These are phyloP conservation scores for Yamadazyma phyllophila DNA, from an alignment of 805 yeast species.

Conservation along the genomic window DNA sequence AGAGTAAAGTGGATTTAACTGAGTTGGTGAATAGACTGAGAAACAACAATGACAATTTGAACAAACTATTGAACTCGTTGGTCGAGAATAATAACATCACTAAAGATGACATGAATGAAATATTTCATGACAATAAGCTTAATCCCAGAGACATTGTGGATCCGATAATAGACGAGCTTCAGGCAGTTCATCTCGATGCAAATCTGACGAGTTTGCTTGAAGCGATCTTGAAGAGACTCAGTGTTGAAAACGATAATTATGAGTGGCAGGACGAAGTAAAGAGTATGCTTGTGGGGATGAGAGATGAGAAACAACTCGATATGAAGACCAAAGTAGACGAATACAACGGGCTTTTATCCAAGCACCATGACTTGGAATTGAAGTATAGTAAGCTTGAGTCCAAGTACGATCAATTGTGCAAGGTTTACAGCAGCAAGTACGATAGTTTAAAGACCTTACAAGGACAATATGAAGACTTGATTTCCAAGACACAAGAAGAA, in stretches of 20 bases:
- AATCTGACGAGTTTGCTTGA: slow-evolving; percentile 8
- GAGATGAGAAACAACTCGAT: not conserved
- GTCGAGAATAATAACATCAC: slow-evolving; percentile 22
- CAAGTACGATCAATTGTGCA: slow-evolving; percentile 10
- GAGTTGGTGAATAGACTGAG: slow-evolving; percentile 40
- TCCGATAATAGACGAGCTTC: slow-evolving; percentile 26
- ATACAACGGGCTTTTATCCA: not conserved
- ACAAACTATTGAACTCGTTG: slow-evolving; percentile 31
- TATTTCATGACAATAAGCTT: slow-evolving; percentile 12
- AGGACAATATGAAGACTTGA: slow-evolving; percentile 8
- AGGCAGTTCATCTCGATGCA: slow-evolving; percentile 22
- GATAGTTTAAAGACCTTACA: slow-evolving; percentile 4
- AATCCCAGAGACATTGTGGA: slow-evolving; percentile 19
- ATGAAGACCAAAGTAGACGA: not conserved
- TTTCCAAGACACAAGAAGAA: not conserved
- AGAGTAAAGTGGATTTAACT: slow-evolving; percentile 33
- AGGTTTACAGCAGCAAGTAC: slow-evolving; percentile 9
- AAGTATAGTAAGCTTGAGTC: slow-evolving; percentile 16
- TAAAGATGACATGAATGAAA: slow-evolving; percentile 15
- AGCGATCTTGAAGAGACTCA: slow-evolving; percentile 3
- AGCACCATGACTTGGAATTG: slow-evolving; percentile 8
- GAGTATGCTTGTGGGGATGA: not conserved
- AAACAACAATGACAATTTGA: slow-evolving; percentile 38
- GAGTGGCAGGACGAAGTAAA: slow-evolving; percentile 5
- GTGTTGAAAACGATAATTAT: slow-evolving; percentile 4